phyloP scores from a whole-genome alignment of 176 grass and related monocot species.

The Chrysopogon serrulatus region DNA sequence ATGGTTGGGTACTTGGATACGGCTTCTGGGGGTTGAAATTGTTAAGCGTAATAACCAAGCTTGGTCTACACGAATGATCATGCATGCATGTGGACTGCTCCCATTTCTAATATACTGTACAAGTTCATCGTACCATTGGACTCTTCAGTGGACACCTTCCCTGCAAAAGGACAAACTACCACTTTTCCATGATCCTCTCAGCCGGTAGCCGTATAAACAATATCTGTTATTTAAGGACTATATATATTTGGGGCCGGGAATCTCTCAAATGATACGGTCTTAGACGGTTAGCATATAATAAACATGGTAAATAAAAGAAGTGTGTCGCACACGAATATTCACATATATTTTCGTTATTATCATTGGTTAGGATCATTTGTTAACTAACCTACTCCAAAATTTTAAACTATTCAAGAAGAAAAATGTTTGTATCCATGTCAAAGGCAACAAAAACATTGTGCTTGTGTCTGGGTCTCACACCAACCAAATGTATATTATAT shows the following conservation, averaged over 20 bases:
- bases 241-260: not conserved
- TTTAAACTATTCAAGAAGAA: not conserved
- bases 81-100: too few relatives aligned
- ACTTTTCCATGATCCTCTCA: slow-evolving; percentile 34
- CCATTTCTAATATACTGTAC: not conserved
- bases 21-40: too few relatives aligned
- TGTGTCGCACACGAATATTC: too few relatives aligned
- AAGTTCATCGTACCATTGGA: not conserved
- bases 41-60: too few relatives aligned
- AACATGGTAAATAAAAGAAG: too few relatives aligned
- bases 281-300: not conserved
- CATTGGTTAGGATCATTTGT: not conserved
- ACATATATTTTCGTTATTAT: not conserved
- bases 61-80: too few relatives aligned
- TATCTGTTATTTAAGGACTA: not conserved
- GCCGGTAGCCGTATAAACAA: not conserved
- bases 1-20: too few relatives aligned
- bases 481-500: not conserved
- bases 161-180: slow-evolving; percentile 27
- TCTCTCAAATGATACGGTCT: not conserved
- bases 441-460: not conserved
- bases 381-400: not conserved
- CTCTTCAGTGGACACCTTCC: not conserved
- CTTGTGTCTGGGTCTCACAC: not conserved
- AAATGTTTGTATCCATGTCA: not conserved